phyloP scores from a whole-genome alignment of 2,329 filamentous ascomycete genomes.

The Cordyceps farinosa region DNA sequence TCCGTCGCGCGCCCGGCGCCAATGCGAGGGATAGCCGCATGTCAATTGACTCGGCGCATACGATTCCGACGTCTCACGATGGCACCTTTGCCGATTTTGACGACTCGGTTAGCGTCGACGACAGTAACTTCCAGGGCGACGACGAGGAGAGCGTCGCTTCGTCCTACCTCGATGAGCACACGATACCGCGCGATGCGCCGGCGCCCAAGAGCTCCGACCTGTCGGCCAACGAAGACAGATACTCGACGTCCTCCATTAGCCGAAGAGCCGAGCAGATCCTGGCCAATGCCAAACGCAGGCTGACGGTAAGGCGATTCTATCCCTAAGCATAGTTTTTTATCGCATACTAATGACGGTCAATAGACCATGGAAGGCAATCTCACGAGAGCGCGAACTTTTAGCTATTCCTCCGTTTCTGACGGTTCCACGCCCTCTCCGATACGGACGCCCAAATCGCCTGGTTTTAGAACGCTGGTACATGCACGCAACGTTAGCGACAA shows the following conservation, averaged over 20 bases:
- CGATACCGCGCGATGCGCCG: neutral
- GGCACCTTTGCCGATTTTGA: constrained; percentile 59
- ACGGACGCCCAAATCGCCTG: constrained; percentile 30
- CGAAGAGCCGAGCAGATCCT: constrained; percentile 85
- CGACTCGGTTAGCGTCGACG: constrained; percentile 58
- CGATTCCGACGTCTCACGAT: constrained; percentile 45
- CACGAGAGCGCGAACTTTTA: constrained; percentile 68
- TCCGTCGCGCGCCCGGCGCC: constrained; percentile 44
- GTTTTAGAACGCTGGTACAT: constrained; percentile 22
- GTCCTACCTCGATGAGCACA: constrained; percentile 44
- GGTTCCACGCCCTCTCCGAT: constrained; percentile 52
- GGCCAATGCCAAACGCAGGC: constrained; percentile 83
- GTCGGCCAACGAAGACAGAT: constrained; percentile 48
- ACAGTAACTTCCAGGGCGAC: constrained; percentile 64
- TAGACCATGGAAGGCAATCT: constrained; percentile 94
- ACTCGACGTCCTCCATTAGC: constrained; percentile 72
- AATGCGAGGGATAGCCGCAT: constrained; percentile 47
- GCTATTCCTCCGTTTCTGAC: constrained; percentile 41
- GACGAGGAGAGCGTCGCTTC: constrained; percentile 64
- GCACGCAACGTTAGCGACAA: constrained; percentile 34
- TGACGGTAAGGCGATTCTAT: constrained; percentile 62
- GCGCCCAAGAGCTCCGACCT: constrained; percentile 3
- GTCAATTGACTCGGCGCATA: constrained; percentile 60
- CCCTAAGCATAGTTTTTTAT: neutral
- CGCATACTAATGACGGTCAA: constrained; percentile 13